Conservation (phyloP, 2,329 filamentous ascomycete genomes). For the Aspergillus caelatus region DNA sequence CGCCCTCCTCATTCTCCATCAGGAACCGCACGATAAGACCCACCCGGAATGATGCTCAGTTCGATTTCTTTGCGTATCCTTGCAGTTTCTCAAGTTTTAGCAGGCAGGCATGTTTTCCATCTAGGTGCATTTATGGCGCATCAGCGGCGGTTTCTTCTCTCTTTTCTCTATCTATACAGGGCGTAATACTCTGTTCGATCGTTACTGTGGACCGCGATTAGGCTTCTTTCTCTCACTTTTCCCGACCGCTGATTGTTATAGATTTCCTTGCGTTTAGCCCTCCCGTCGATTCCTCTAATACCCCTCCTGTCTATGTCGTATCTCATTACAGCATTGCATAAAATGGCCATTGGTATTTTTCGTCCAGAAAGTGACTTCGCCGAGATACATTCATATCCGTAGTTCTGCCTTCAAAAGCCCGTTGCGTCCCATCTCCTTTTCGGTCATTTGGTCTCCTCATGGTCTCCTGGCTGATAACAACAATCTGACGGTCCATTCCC, state of each 20-base stretch:
- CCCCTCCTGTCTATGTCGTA: slow-evolving; percentile 11
- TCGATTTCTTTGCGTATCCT: slow-evolving; percentile 13
- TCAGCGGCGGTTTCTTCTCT: slow-evolving; percentile 23
- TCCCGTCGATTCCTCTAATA: slow-evolving; percentile 17
- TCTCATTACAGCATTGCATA: slow-evolving; percentile 5
- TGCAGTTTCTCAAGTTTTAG: slow-evolving; percentile 5
- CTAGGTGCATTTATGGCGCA: slow-evolving; percentile 28
- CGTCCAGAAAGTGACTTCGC: not conserved
- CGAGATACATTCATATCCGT: not conserved
- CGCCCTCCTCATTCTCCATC: slow-evolving; percentile 27
- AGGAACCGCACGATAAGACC: slow-evolving; percentile 29
- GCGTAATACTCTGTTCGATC: not conserved
- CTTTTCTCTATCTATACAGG: not conserved
- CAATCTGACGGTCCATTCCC: not conserved
- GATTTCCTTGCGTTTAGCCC: slow-evolving; percentile 14
- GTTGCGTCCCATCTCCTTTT: not conserved
- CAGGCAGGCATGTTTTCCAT: slow-evolving; percentile 6
- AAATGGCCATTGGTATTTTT: slow-evolving; percentile 8
- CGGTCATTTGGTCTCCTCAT: not conserved
- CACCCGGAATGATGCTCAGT: not conserved
- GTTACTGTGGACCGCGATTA: not conserved
- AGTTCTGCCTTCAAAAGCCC: not conserved
- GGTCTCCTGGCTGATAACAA: not conserved
- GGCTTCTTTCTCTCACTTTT: not conserved
- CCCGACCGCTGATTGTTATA: slow-evolving; percentile 13